Evolutionary conservation across 2,329 filamentous ascomycete genomes (phyloP), one percentile per base, ranked within the genome.

Genomic region (Epichloe baconii): DNA sequence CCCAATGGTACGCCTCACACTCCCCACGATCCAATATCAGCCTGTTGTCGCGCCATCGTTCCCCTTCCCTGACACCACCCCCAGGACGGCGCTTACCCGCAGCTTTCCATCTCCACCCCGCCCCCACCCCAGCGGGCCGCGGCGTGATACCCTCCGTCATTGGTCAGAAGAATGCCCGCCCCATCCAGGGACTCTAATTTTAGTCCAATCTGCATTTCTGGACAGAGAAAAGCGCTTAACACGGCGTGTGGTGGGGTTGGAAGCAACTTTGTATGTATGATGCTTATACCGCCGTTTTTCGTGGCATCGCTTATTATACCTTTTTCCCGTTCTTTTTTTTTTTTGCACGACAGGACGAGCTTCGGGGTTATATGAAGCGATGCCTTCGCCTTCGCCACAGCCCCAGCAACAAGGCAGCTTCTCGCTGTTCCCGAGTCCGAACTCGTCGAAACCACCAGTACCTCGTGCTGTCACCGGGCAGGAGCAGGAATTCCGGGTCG

Each of bases 371-470:
- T 7, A 19, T 7, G 6, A 26, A 26, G 40, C 23, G 8, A 52
- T 52, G 50, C 7, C 45, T 34, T 48, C 45, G 50, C 7, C 45
- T 31, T 48, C 45, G 23, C 38, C 51, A 10, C 47, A 26, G 23
- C 23, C 23, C 23, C 23, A 26, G 23, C 23, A 26, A 26, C 23
- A 26, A 26, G 23, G 23, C 23, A 26, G 23, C 23, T 26, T 26
- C 23, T 26, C 23, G 23, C 23, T 26, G 23, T 26, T 26, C 23
- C 23, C 23, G 23, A 26, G 23, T 6, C 23, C 23, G 23, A 26
- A 26, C 23, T 26, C 61, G 34, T 64, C 66, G n/a, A 65, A 58
- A 34, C 60, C 64, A 1, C 49, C 19, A 21, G 3, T 21, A 21
- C 19, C 26, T 26, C 26, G 45, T 58, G 60, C 19, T 51, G 56